Base-by-base conservation (phyloP, 2,329 filamentous ascomycete species). In the Metarhizium rileyi region DNA sequence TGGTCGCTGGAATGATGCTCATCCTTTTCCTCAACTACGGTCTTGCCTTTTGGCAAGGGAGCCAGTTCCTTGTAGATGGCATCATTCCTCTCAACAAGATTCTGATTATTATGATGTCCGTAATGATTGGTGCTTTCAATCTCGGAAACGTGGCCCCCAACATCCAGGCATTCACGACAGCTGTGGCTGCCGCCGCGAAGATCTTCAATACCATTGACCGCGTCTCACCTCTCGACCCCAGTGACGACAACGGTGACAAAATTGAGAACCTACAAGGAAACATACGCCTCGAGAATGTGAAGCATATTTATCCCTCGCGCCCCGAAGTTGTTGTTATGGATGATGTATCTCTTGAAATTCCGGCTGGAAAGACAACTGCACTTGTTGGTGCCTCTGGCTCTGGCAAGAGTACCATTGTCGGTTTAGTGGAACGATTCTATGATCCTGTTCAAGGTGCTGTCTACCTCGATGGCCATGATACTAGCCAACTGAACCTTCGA, bases 151-250 rank as follows among this genome's bases (percentile, higher is more conserved):
- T 95, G 30, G 84, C 85, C 0, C 90, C 93, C 0, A 89, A 96
- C 59, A 68, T 84, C 3, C 88, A 95, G 64, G 87, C 91, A 28
- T 95, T 97, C 59, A 87, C 84, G 2, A 88, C 84, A 14, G 87
- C 83, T 36, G 71, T 94, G 5, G 87, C 88, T 28, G 91, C 93
- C 2, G 90, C 88, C 3, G 79, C 81, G 49, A 97, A 97, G 72
- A 95, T 98, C 54, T 96, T 86, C 71, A 86, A 83, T 63, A 96
- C 90, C 2, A 97, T 97, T 57, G 91, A 97, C 66, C 85, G 93
- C 47, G 61, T 71, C 3, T 96, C 93, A 0, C 90, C 91, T 0
- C 74, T 97, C 44, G 87, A 98, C 61, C 83, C 91, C 0, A 80
- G 80, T 5, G 79, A 77, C 2, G 74, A 78, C 7, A 72, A 76